Conservation (phyloP, 139 green algal species). For the Coelastrella sp. region DNA sequence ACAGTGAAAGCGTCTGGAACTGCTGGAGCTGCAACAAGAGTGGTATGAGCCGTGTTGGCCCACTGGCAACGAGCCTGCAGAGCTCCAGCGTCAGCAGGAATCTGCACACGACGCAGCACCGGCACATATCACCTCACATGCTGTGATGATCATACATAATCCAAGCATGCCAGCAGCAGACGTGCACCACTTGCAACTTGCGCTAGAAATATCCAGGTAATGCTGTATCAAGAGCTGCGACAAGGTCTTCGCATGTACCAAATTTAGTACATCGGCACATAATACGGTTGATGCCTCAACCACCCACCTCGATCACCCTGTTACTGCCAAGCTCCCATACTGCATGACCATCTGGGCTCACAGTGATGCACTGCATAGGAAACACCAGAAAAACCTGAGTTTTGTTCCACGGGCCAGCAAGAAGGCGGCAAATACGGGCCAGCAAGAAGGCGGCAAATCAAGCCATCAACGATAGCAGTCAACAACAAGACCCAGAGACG, state of each 20-base stretch:
- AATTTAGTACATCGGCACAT: too few relatives aligned
- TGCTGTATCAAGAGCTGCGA: too few relatives aligned
- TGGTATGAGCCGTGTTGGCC: conserved; percentile 11
- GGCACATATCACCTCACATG: neutral
- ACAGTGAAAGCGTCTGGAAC: neutral
- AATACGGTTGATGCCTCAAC: too few relatives aligned
- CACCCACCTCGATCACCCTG: conserved; percentile 27
- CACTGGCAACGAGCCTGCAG: conserved; percentile 12
- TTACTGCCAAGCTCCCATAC: conserved; percentile 43
- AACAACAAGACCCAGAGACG: too few relatives aligned
- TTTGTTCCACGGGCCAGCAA: neutral
- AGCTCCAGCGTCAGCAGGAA: neutral
- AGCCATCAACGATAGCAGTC: too few relatives aligned
- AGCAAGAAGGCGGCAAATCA: neutral
- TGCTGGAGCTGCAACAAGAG: neutral
- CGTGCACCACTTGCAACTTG: neutral
- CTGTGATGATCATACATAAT: too few relatives aligned
- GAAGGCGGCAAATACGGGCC: neutral
- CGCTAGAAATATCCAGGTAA: too few relatives aligned
- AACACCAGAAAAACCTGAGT: neutral
- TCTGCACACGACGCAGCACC: neutral
- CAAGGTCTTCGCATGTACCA: too few relatives aligned
- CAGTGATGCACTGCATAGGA: conserved; percentile 33
- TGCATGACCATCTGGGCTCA: conserved; percentile 11
- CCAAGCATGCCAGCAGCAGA: too few relatives aligned